A percentile compares a stretch with the other conserved stretches of the same genome.
Evolutionary conservation across 306 rosid species (phyloP).

Genomic region (Ochetophila trinervis): DNA sequence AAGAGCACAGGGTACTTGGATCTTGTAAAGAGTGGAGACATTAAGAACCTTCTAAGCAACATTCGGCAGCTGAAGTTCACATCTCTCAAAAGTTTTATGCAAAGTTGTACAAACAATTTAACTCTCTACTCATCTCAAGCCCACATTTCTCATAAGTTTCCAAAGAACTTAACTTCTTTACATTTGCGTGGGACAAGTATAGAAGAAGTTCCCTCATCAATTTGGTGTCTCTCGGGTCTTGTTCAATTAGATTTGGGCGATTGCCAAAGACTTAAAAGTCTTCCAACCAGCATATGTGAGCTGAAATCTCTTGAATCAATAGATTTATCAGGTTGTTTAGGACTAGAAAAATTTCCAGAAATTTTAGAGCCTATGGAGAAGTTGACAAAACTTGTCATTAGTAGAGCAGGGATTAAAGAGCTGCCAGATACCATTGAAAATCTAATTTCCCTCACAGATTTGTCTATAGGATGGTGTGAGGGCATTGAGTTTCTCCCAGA

Average conservation of each 20-base stretch:
- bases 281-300: background rate
- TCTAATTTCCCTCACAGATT: background rate
- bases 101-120: background rate
- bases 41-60: background rate
- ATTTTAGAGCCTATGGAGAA: background rate
- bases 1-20: too few species aligned
- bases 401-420: too few species aligned
- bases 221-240: background rate
- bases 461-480: background rate
- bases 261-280: too few species aligned
- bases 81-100: background rate
- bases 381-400: too few species aligned
- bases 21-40: too few species aligned
- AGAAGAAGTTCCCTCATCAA: conserved; percentile 10
- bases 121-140: too few species aligned
- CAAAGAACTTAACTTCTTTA: background rate
- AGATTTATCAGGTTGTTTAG: conserved; percentile 3
- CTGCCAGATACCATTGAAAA: background rate
- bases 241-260: too few species aligned
- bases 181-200: background rate
- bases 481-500: background rate
- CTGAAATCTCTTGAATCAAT: background rate
- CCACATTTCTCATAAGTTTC: background rate
- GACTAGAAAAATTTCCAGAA: conserved; percentile 2
- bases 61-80: background rate